phyloP scores from a whole-genome alignment of 2,329 filamentous ascomycete genomes.

The Domatiomyces catenatus region DNA sequence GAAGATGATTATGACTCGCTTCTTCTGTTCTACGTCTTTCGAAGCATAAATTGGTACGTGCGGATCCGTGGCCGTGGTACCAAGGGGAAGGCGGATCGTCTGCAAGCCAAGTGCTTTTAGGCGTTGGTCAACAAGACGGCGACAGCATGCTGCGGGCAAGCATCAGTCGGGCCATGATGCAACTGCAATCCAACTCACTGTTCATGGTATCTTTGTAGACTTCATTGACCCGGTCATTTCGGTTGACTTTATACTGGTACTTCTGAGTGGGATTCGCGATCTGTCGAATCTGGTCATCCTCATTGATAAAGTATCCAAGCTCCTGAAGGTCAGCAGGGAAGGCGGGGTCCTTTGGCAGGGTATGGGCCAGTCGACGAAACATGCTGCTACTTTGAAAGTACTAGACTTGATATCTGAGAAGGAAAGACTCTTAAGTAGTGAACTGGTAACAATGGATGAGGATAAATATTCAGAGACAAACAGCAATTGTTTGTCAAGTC shows the following conservation, averaged over 20 bases:
- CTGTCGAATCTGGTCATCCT: conserved; percentile 57
- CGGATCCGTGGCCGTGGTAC: conserved; percentile 30
- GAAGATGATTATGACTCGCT: conserved; percentile 57
- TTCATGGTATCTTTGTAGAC: conserved; percentile 62
- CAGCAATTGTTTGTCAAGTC: not conserved
- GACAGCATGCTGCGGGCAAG: conserved; percentile 42
- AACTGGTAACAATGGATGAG: not conserved
- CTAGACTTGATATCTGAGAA: not conserved
- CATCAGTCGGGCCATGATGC: not conserved
- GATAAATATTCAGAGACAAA: not conserved
- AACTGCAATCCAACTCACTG: conserved; percentile 32
- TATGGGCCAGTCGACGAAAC: conserved; percentile 57
- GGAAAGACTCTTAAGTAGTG: not conserved
- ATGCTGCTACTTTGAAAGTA: conserved; percentile 32
- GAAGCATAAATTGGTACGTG: conserved; percentile 57
- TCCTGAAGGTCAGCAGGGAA: conserved; percentile 51
- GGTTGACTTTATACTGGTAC: conserved; percentile 60
- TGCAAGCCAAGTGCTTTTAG: conserved; percentile 46
- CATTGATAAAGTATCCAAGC: conserved; percentile 70
- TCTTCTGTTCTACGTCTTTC: conserved; percentile 37
- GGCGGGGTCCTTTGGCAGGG: conserved; percentile 53
- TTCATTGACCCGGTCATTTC: conserved; percentile 62
- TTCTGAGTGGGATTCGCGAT: conserved; percentile 51
- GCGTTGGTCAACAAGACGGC: conserved; percentile 45
- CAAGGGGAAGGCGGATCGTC: conserved; percentile 47